Evolutionary conservation across 208 protist genomes (phyloP).

Genomic region (Entamoeba invadens): DNA sequence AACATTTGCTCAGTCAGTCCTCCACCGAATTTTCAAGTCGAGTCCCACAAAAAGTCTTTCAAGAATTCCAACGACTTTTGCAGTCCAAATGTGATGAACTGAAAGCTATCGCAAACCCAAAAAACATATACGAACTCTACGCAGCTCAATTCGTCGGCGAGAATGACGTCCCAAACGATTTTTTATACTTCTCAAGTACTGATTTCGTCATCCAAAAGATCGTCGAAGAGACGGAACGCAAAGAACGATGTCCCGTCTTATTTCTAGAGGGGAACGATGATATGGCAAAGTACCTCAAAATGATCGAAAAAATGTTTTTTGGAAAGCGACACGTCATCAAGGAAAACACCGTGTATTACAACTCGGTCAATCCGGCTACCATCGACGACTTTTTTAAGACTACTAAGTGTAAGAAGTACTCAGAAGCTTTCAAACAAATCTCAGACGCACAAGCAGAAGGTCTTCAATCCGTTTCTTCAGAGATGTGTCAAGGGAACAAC

Average conservation of each 20-base stretch:
- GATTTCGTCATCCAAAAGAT: not conserved
- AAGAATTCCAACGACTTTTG: not conserved
- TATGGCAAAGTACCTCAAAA: not conserved
- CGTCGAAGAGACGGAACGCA: too few relatives aligned
- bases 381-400: not conserved
- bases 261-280: too few relatives aligned
- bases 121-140: not conserved
- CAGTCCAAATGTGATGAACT: not conserved
- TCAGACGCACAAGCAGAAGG: too few relatives aligned
- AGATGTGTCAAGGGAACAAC: too few relatives aligned
- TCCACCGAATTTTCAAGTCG: not conserved
- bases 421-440: not conserved
- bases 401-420: not conserved
- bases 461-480: too few relatives aligned
- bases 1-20: not conserved
- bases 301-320: not conserved
- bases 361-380: not conserved
- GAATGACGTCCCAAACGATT: not conserved
- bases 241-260: too few relatives aligned
- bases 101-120: not conserved
- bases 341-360: not conserved
- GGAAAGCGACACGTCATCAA: not conserved
- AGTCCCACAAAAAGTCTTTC: not conserved
- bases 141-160: not conserved
- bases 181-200: not conserved